A percentile compares a stretch with the other conserved stretches of the same genome.
phyloP scores from a whole-genome alignment of 169 alveolate genomes.

The Neospora caninum region DNA sequence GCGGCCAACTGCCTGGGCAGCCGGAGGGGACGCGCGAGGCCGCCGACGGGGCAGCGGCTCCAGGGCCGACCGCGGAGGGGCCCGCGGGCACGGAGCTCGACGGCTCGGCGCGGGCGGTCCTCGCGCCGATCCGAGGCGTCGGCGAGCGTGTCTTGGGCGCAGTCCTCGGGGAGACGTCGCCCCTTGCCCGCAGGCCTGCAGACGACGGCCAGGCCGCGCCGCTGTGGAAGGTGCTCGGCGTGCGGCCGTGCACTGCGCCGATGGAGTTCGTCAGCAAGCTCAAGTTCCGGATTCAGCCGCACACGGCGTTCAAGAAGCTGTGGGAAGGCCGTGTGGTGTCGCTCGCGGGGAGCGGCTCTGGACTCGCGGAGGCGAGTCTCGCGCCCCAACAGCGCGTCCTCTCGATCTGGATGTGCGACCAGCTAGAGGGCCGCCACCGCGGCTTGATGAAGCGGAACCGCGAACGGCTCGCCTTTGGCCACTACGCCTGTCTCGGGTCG shows the following conservation, averaged over 20 bases:
- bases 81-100: no score
- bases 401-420: slow-evolving; percentile 60
- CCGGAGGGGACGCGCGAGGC: background rate
- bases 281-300: slow-evolving; percentile 56
- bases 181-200: background rate
- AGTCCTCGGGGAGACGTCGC: background rate
- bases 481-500: background rate
- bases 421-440: slow-evolving; percentile 43
- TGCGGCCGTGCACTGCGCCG: background rate
- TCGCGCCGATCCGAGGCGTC: background rate
- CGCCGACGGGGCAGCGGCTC: background rate
- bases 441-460: slow-evolving; percentile 58
- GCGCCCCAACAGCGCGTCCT: background rate
- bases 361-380: background rate
- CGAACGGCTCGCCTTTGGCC: slow-evolving; percentile 45
- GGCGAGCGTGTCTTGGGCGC: background rate
- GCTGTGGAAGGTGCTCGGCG: background rate
- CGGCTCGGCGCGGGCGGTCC: no score
- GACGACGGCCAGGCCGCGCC: background rate
- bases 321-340: slow-evolving; percentile 53
- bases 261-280: background rate
- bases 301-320: slow-evolving; percentile 43
- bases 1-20: background rate
- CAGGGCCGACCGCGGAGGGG: background rate
- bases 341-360: background rate